phyloP scores from a whole-genome alignment of 1,284 basidiomycete genomes.

The Puccinia sorghi region DNA sequence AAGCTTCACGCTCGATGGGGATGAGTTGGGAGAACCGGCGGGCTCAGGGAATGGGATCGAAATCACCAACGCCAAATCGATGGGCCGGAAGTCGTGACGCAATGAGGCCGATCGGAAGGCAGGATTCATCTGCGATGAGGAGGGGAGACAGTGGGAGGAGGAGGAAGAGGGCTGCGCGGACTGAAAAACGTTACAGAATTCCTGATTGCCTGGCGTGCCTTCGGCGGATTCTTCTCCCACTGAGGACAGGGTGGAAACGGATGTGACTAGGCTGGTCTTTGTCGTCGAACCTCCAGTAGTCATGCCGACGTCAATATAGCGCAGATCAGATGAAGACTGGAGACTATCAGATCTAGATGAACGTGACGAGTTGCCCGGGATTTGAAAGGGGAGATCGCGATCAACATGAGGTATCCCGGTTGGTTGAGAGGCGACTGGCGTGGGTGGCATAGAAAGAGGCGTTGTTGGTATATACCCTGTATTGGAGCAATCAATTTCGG shows the following conservation, averaged over 20 bases:
- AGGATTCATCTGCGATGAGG: not conserved
- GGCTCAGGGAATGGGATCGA: constrained; percentile 68
- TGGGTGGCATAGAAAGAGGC: not conserved
- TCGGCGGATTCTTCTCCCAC: constrained; percentile 18
- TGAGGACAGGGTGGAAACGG: constrained; percentile 11
- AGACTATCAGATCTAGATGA: constrained; percentile 15
- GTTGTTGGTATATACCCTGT: not conserved
- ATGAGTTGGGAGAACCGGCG: constrained; percentile 65
- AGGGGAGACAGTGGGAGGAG: no score
- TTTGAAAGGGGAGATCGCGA: not conserved
- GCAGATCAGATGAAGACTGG: not conserved
- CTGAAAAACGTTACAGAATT: no score
- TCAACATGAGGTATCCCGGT: not conserved
- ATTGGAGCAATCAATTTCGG: not conserved
- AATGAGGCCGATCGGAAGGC: constrained; percentile 50
- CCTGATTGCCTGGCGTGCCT: not conserved
- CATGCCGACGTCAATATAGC: not conserved
- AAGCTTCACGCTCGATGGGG: constrained; percentile 76
- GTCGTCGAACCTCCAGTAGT: not conserved
- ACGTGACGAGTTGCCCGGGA: not conserved
- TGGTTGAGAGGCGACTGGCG: not conserved
- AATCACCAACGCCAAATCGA: constrained; percentile 88
- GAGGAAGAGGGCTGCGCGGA: no score
- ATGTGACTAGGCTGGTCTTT: not conserved
- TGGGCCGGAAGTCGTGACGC: constrained; percentile 61